phyloP scores from a whole-genome alignment of 1,284 basidiomycete genomes.

The Melampsora larici-populina region DNA sequence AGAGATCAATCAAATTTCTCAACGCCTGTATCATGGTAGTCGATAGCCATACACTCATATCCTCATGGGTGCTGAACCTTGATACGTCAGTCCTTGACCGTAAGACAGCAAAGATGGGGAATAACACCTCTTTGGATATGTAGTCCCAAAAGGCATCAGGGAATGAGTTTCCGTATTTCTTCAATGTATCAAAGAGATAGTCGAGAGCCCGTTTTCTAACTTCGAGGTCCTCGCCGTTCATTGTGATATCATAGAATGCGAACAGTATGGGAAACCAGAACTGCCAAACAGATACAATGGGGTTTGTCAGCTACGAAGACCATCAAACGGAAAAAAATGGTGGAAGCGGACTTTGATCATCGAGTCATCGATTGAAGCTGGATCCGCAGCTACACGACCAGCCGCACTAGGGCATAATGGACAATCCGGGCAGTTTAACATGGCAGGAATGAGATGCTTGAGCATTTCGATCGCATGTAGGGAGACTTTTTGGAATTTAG shows the following conservation, averaged over 20 bases:
- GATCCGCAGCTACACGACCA: conserved; percentile 51
- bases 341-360: conserved; percentile 66
- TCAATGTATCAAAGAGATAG: conserved; percentile 89
- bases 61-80: conserved; percentile 91
- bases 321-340: neutral
- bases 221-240: conserved; percentile 99
- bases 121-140: conserved; percentile 92
- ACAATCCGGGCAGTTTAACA: conserved; percentile 81
- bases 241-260: conserved; percentile 97
- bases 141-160: conserved; percentile 95
- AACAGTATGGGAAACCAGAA: conserved; percentile 98
- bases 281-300: conserved; percentile 40
- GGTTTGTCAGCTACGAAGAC: neutral
- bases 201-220: conserved; percentile 93
- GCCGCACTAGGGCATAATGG: conserved; percentile 57
- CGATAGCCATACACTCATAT: conserved; percentile 99
- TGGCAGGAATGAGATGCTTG: conserved; percentile 81
- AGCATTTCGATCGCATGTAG: conserved; percentile 95
- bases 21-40: conserved; percentile 99
- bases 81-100: conserved; percentile 76
- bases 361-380: conserved; percentile 63
- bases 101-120: conserved; percentile 97
- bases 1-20: conserved; percentile 90
- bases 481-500: conserved; percentile 97
- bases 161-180: conserved; percentile 81